A percentile compares a stretch with the other conserved stretches of the same genome.
phyloP scores from a whole-genome alignment of 495 filamentous ascomycete species.

The Antarctomyces pellizariae region DNA sequence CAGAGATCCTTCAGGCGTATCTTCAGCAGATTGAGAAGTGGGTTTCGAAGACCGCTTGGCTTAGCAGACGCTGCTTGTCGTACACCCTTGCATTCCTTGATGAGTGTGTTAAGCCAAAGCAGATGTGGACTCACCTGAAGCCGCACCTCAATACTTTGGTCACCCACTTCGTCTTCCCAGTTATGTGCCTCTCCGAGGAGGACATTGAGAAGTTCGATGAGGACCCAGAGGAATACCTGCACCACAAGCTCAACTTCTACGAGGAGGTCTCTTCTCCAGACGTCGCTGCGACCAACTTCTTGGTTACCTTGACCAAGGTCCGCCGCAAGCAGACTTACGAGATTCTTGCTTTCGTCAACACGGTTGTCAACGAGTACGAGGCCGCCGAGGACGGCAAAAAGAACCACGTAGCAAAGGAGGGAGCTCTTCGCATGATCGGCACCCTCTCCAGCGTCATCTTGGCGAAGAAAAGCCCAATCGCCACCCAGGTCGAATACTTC shows the following conservation, averaged over 20 bases:
- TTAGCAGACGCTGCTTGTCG: slow-evolving; percentile 79
- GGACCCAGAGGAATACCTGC: slow-evolving; percentile 87
- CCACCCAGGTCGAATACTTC: slow-evolving; percentile 96
- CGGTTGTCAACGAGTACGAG: slow-evolving; percentile 73
- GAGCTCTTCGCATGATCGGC: slow-evolving; percentile 90
- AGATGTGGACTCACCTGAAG: slow-evolving; percentile 85
- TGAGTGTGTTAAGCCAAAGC: slow-evolving; percentile 91
- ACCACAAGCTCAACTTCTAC: slow-evolving; percentile 91
- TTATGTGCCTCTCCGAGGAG: slow-evolving; percentile 78
- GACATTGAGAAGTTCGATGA: slow-evolving; percentile 85
- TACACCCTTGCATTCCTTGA: slow-evolving; percentile 86
- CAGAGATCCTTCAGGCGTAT: slow-evolving; percentile 85
- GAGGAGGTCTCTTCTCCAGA: slow-evolving; percentile 93
- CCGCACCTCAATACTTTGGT: slow-evolving; percentile 81
- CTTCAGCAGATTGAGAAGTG: slow-evolving; percentile 86
- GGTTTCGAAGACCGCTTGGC: slow-evolving; percentile 83
- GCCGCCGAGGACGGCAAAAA: slow-evolving; percentile 63
- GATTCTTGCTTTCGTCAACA: slow-evolving; percentile 81
- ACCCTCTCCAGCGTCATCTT: slow-evolving; percentile 83
- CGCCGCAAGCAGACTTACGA: slow-evolving; percentile 90
- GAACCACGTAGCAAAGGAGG: slow-evolving; percentile 85
- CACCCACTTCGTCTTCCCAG: slow-evolving; percentile 82
- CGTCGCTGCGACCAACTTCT: slow-evolving; percentile 88
- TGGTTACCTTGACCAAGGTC: slow-evolving; percentile 81
- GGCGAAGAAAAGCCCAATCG: slow-evolving; percentile 93